Evolutionary conservation across 1,284 basidiomycete genomes (phyloP).

Genomic region (Stereum hirsutum): DNA sequence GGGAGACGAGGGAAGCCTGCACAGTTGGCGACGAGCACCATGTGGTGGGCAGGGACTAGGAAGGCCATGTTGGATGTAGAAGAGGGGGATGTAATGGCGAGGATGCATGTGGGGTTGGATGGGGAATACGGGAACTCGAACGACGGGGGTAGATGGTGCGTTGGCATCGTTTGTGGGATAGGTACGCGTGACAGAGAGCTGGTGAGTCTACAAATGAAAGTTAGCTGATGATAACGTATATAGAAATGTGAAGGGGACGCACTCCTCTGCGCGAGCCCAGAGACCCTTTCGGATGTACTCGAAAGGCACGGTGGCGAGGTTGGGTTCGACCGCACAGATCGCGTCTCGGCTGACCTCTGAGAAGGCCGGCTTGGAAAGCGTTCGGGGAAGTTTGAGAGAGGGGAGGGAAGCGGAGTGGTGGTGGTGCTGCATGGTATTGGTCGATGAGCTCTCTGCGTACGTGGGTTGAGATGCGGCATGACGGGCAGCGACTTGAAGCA

Average conservation of each 20-base stretch:
- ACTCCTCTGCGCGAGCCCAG: slow-evolving; percentile 39
- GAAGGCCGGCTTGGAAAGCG: slow-evolving; percentile 43
- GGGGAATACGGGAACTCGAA: slow-evolving; percentile 22
- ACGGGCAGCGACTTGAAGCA: slow-evolving; percentile 43
- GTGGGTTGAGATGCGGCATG: slow-evolving; percentile 22
- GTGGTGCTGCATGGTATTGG: slow-evolving; percentile 10
- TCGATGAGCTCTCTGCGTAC: no score
- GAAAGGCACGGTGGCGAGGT: slow-evolving; percentile 43
- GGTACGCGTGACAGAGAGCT: slow-evolving; percentile 38
- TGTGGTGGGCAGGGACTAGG: slow-evolving; percentile 46
- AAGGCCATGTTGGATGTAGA: slow-evolving; percentile 23
- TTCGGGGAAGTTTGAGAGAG: slow-evolving; percentile 46
- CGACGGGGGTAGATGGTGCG: slow-evolving; percentile 28
- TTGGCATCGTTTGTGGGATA: slow-evolving; percentile 34
- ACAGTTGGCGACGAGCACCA: slow-evolving; percentile 52
- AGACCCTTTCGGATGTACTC: slow-evolving; percentile 53
- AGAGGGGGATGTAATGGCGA: slow-evolving; percentile 35
- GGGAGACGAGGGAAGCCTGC: slow-evolving; percentile 47
- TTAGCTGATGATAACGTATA: slow-evolving; percentile 9
- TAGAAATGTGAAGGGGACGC: slow-evolving; percentile 16
- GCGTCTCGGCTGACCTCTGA: slow-evolving; percentile 42
- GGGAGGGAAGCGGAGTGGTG: slow-evolving; percentile 16
- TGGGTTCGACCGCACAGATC: slow-evolving; percentile 43
- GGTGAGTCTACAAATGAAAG: slow-evolving; percentile 32
- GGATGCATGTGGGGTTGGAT: slow-evolving; percentile 42